phyloP scores from a whole-genome alignment of 768 basidiomycete genomes.

The Russula emetica region DNA sequence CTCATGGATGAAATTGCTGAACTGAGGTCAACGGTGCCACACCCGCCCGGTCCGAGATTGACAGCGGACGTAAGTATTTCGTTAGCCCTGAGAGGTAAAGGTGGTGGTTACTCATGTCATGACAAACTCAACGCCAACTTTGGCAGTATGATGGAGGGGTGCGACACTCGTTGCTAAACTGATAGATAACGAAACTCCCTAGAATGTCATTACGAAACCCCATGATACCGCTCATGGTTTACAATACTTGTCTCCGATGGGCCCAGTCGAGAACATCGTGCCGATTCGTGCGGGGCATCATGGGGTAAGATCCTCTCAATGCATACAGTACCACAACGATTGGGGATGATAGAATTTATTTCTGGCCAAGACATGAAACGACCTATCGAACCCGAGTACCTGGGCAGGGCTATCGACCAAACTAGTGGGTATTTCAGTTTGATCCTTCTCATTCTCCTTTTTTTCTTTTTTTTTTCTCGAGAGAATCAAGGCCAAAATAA shows the following conservation, averaged over 20 bases:
- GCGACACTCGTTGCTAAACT: neutral
- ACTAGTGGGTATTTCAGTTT: neutral
- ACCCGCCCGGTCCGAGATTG: neutral
- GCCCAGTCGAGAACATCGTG: neutral
- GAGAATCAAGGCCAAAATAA: slow-evolving; percentile 53
- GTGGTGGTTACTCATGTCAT: neutral
- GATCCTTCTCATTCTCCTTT: no score
- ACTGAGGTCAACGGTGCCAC: neutral
- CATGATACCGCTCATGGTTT: neutral
- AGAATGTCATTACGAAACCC: neutral
- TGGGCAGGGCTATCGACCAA: neutral
- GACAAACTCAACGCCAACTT: neutral
- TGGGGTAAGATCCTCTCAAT: neutral
- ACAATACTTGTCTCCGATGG: neutral
- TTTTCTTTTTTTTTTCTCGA: slow-evolving; percentile 42
- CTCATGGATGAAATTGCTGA: neutral
- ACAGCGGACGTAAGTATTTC: neutral
- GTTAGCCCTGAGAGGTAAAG: neutral
- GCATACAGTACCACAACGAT: no score
- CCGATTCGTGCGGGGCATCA: neutral
- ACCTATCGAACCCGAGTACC: neutral
- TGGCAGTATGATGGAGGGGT: neutral
- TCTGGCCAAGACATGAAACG: neutral
- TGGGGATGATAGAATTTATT: neutral
- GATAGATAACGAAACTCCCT: neutral